phyloP scores from a whole-genome alignment of 1,139 yeast species.

The Hemisphaericaspora xylofermentans region DNA sequence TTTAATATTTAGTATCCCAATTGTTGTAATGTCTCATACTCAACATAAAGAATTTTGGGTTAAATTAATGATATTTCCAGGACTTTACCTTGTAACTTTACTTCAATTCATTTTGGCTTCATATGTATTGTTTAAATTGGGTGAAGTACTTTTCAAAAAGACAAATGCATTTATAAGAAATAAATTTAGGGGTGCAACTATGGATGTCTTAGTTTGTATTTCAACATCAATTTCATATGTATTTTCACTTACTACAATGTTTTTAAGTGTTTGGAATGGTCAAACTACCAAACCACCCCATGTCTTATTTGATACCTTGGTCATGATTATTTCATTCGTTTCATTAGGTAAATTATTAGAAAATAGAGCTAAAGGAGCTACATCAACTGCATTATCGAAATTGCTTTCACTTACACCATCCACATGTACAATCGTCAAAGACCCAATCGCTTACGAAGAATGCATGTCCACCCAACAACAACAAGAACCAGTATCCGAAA shows the following conservation, averaged over 20 bases:
- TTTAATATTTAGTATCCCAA: constrained; percentile 59
- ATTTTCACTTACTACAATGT: constrained; percentile 66
- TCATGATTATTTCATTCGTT: constrained; percentile 81
- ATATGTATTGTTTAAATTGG: constrained; percentile 71
- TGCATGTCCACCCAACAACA: constrained; percentile 16
- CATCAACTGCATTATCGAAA: constrained; percentile 82
- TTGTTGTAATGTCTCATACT: constrained; percentile 56
- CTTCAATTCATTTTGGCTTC: constrained; percentile 62
- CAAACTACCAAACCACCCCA: constrained; percentile 53
- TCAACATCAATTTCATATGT: constrained; percentile 79
- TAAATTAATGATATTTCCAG: constrained; percentile 38
- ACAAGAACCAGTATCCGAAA: neutral
- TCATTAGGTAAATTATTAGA: constrained; percentile 89
- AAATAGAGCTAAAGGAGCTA: constrained; percentile 89
- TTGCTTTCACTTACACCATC: constrained; percentile 81
- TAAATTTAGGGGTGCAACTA: constrained; percentile 68
- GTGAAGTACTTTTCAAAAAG: constrained; percentile 60
- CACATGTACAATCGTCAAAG: constrained; percentile 61
- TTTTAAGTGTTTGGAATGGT: constrained; percentile 41
- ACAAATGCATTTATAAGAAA: constrained; percentile 66
- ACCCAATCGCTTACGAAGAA: constrained; percentile 29
- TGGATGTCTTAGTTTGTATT: constrained; percentile 88
- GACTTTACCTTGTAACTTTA: constrained; percentile 58
- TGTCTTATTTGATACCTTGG: constrained; percentile 82
- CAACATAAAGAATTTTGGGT: constrained; percentile 34